Evolutionary conservation across 1,139 yeast genomes (phyloP).

Genomic region (Taiozyma sp.): DNA sequence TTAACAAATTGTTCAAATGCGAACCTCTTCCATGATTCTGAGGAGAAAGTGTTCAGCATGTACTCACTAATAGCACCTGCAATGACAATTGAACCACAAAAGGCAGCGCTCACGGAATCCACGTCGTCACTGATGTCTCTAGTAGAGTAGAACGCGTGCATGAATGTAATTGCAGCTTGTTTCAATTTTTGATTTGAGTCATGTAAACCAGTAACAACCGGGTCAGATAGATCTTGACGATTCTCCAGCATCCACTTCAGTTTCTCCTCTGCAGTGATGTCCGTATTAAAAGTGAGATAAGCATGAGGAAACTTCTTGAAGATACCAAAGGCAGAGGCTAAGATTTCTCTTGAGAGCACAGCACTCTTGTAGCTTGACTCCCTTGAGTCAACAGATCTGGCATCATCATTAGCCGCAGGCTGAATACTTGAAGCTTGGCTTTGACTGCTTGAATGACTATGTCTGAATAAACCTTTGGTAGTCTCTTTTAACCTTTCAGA

Average conservation of each 20-base stretch:
- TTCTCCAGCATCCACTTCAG: constrained; percentile 8
- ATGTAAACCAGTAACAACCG: constrained; percentile 21
- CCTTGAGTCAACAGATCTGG: constrained; percentile 13
- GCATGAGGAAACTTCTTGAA: constrained; percentile 23
- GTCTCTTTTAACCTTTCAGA: constrained; percentile 21
- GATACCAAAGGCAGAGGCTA: constrained; percentile 20
- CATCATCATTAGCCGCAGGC: constrained; percentile 8
- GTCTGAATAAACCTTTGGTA: constrained; percentile 19
- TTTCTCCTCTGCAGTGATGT: constrained; percentile 15
- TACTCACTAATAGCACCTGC: constrained; percentile 16
- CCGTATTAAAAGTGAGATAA: constrained; percentile 16
- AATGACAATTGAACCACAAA: constrained; percentile 17
- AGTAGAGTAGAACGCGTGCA: constrained; percentile 15
- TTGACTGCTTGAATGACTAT: constrained; percentile 15
- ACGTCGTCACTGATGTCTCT: constrained; percentile 18
- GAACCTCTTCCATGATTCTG: constrained; percentile 19
- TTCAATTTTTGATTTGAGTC: constrained; percentile 20
- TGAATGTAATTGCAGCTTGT: constrained; percentile 18
- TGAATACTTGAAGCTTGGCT: constrained; percentile 4
- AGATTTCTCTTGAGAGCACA: constrained; percentile 21
- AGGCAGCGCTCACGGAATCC: constrained; percentile 19
- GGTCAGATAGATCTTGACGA: constrained; percentile 18
- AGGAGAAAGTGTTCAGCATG: constrained; percentile 12
- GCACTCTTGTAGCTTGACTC: constrained; percentile 7
- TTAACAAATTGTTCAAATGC: constrained; percentile 21